Evolutionary conservation across 2,329 filamentous ascomycete species (phyloP).

Genomic region (Xylariaceae sp.): DNA sequence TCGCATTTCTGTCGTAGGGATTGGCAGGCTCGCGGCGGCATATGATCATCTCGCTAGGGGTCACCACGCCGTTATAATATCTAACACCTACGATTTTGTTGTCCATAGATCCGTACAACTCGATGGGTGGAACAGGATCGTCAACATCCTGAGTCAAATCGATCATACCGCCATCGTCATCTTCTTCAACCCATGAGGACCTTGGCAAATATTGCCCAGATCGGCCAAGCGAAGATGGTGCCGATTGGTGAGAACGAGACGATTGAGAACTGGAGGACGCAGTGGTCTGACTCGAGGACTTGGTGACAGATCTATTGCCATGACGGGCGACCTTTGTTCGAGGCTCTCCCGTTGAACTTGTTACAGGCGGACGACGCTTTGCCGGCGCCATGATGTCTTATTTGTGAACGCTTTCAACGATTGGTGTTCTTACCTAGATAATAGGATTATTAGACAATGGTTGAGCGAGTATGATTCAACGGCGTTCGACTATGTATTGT

Average conservation of each 20-base stretch:
- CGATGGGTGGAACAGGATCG: slow-evolving; percentile 37
- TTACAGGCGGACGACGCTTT: slow-evolving; percentile 22
- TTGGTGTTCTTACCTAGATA: too few relatives aligned
- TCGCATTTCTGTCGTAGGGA: slow-evolving; percentile 73
- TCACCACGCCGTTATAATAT: slow-evolving; percentile 61
- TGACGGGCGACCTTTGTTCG: slow-evolving; percentile 22
- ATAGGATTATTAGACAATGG: too few relatives aligned
- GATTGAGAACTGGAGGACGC: slow-evolving; percentile 6
- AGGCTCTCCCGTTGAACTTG: slow-evolving; percentile 8
- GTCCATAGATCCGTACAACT: slow-evolving; percentile 52
- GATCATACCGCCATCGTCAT: slow-evolving; percentile 44
- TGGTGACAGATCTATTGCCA: slow-evolving; percentile 2
- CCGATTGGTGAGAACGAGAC: slow-evolving; percentile 9
- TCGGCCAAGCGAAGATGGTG: slow-evolving; percentile 23
- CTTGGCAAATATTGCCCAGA: slow-evolving; percentile 12
- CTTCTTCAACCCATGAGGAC: slow-evolving; percentile 27
- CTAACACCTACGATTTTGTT: slow-evolving; percentile 60
- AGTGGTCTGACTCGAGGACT: slow-evolving; percentile 15
- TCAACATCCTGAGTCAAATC: slow-evolving; percentile 51
- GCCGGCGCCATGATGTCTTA: slow-evolving; percentile 11
- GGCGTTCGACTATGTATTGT: not conserved
- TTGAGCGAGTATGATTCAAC: too few relatives aligned
- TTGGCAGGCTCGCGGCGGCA: slow-evolving; percentile 65
- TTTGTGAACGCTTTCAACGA: not conserved
- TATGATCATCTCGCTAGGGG: slow-evolving; percentile 59